phyloP scores from a whole-genome alignment of 257 asterid species.

The Mitragyna speciosa region DNA sequence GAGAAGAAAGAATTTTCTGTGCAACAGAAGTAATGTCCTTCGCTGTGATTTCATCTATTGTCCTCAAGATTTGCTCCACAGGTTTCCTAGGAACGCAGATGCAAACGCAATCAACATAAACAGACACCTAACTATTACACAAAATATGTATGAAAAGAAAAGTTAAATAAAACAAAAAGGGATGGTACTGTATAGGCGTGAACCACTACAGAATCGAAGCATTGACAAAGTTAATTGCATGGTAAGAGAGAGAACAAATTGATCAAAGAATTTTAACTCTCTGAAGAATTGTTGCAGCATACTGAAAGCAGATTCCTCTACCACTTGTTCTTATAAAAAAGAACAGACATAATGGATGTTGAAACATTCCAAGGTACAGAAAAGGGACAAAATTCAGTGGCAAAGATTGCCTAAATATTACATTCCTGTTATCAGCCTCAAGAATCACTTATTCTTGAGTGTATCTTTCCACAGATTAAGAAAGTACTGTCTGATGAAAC shows the following conservation, averaged over 20 bases:
- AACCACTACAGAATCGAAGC: no score
- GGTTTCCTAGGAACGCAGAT: constrained; percentile 60
- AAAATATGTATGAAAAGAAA: not conserved
- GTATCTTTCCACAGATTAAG: not conserved
- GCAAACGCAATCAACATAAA: constrained; percentile 3
- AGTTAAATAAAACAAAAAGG: not conserved
- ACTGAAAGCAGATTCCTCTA: not conserved
- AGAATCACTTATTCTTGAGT: not conserved
- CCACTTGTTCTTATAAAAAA: not conserved
- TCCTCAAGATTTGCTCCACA: constrained; percentile 73
- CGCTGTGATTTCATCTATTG: constrained; percentile 53
- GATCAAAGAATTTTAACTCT: no score
- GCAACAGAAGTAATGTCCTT: constrained; percentile 53
- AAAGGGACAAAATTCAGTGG: not conserved
- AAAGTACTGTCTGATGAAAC: not conserved
- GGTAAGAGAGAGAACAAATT: not conserved
- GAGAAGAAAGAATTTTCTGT: constrained; percentile 59
- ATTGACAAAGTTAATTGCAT: not conserved
- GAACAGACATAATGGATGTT: not conserved
- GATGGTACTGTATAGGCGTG: not conserved
- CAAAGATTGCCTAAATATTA: not conserved
- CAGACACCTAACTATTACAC: not conserved
- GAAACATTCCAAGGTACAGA: not conserved
- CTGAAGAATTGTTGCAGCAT: not conserved
- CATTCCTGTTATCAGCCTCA: not conserved